Evolutionary conservation across 73 alveolate genomes (phyloP).

Genomic region (Durusdinium trenchii): DNA sequence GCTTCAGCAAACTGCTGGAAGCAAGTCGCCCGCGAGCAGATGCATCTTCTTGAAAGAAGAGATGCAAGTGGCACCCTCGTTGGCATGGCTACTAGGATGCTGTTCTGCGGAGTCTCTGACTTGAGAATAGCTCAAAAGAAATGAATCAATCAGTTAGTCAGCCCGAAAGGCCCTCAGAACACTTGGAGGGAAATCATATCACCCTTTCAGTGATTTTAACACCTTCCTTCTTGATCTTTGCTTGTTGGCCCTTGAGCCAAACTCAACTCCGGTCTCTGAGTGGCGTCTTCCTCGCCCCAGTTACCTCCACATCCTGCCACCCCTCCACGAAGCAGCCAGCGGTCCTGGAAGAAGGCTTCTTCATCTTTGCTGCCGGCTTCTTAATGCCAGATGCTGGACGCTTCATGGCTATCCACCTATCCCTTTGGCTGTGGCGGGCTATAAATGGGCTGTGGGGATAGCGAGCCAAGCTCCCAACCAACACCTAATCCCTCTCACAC

Average conservation of each 20-base stretch:
- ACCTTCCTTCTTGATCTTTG: not conserved
- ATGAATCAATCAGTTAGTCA: not conserved
- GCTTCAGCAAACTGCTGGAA: not conserved
- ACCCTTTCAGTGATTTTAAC: not conserved
- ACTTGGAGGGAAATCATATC: not conserved
- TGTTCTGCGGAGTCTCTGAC: not conserved
- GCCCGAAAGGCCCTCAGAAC: not conserved
- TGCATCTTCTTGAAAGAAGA: not conserved
- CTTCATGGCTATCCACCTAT: not conserved
- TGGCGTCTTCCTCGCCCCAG: not conserved
- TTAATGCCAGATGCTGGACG: not conserved
- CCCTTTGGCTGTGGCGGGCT: not conserved
- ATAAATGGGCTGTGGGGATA: not conserved
- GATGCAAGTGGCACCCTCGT: not conserved
- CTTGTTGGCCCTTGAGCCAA: no score
- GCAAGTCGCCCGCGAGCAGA: not conserved
- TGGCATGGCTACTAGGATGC: not conserved
- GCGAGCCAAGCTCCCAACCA: not conserved
- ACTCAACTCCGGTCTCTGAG: not conserved
- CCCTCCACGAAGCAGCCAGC: no score
- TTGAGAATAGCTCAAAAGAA: not conserved
- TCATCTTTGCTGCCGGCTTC: not conserved
- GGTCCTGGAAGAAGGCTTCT: not conserved
- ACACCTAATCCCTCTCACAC: not conserved
- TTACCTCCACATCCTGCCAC: not conserved